These are phyloP conservation scores for Chloranthus sessilifolius DNA, from an alignment of 164 flowering plant species.

Conservation along the genomic window DNA sequence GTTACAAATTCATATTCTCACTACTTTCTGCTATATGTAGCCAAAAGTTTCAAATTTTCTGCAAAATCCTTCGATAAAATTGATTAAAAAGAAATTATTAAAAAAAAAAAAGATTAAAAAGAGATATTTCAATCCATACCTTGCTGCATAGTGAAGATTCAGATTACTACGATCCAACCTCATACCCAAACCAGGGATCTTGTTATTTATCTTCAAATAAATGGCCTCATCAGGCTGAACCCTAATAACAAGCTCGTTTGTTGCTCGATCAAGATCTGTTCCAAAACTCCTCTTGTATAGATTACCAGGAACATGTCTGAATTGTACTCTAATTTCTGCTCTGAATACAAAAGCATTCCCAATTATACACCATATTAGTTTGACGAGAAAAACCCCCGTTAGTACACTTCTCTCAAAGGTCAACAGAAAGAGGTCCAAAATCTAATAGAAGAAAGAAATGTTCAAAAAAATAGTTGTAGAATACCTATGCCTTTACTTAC, in stretches of 20 bases:
- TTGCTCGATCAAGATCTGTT: constrained; percentile 75
- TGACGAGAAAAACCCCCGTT: neutral
- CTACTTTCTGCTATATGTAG: too few species aligned
- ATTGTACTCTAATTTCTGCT: constrained; percentile 92
- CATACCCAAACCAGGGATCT: constrained; percentile 93
- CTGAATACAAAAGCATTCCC: constrained; percentile 27
- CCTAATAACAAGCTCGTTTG: constrained; percentile 89
- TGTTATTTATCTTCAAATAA: constrained; percentile 89
- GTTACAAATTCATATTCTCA: too few species aligned
- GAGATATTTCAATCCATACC: constrained; percentile 31
- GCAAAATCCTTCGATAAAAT: too few species aligned
- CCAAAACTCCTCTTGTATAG: constrained; percentile 69
- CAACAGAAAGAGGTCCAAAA: too few species aligned
- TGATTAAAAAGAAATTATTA: neutral
- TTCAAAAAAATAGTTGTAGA: too few species aligned
- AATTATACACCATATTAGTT: neutral
- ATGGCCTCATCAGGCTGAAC: constrained; percentile 98
- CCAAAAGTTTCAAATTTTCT: too few species aligned
- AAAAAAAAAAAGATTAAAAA: neutral
- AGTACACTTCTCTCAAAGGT: too few species aligned
- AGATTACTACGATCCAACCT: constrained; percentile 84
- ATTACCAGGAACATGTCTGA: constrained; percentile 93
- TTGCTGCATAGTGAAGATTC: constrained; percentile 82
- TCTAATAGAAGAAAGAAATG: too few species aligned
- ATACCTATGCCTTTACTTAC: too few species aligned